phyloP scores from a whole-genome alignment of 257 asterid species.

The Scutellaria galericulata region DNA sequence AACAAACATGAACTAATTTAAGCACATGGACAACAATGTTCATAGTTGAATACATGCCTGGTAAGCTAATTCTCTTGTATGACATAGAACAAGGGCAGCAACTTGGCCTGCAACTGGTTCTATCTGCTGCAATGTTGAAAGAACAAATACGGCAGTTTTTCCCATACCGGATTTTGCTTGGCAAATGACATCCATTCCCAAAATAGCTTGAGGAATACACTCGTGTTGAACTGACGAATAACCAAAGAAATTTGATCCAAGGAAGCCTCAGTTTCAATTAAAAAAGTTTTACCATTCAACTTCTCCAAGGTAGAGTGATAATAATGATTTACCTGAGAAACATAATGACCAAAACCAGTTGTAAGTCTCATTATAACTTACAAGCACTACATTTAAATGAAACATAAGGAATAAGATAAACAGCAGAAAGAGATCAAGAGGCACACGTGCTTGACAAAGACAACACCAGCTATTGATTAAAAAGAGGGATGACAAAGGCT shows the following conservation, averaged over 20 bases:
- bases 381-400: neutral
- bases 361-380: slow-evolving; percentile 20
- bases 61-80: slow-evolving; percentile 88
- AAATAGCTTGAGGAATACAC: slow-evolving; percentile 94
- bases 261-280: slow-evolving; percentile 81
- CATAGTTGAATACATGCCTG: slow-evolving; percentile 51
- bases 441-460: neutral
- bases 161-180: slow-evolving; percentile 99
- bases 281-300: slow-evolving; percentile 79
- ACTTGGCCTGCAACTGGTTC: slow-evolving; percentile 92
- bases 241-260: slow-evolving; percentile 78
- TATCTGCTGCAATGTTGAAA: slow-evolving; percentile 89
- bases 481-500: neutral
- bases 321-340: slow-evolving; percentile 77
- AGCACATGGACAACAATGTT: neutral
- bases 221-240: slow-evolving; percentile 96
- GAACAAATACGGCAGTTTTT: slow-evolving; percentile 90
- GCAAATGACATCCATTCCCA: slow-evolving; percentile 97
- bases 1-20: neutral
- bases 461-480: neutral
- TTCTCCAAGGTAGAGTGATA: slow-evolving; percentile 68
- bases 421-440: neutral
- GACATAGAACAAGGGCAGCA: slow-evolving; percentile 83
- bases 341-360: neutral
- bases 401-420: neutral